A percentile compares a stretch with the other conserved stretches of the same genome.
Conservation (phyloP, 805 yeast genomes). For the Kodamaea restingae region DNA sequence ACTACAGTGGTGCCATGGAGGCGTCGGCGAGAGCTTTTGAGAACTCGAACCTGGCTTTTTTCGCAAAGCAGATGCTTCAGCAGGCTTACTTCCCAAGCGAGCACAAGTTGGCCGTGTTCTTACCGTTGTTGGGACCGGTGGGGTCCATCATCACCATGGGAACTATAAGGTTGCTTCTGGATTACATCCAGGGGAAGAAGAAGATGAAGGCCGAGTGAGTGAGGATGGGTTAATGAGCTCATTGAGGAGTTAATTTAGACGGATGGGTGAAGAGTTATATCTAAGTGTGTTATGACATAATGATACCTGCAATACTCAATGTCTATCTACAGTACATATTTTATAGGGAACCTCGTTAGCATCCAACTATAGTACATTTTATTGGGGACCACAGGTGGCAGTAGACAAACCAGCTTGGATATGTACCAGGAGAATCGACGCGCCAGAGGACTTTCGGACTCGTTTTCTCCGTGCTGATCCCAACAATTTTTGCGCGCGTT, state of each 20-base stretch:
- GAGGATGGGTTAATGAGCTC: not conserved
- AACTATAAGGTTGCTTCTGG: conserved; percentile 42
- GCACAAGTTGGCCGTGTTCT: conserved; percentile 89
- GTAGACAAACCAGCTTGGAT: too few species aligned
- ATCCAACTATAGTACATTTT: too few species aligned
- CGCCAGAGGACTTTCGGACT: too few species aligned
- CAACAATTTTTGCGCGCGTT: too few species aligned
- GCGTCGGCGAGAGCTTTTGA: conserved; percentile 53
- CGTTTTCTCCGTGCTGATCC: too few species aligned
- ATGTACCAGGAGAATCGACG: too few species aligned
- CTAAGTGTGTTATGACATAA: too few species aligned
- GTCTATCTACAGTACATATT: too few species aligned
- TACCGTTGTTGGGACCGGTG: conserved; percentile 87
- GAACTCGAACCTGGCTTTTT: conserved; percentile 73
- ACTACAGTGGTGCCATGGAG: conserved; percentile 22
- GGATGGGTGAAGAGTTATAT: too few species aligned
- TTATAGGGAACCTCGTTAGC: too few species aligned
- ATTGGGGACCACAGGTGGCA: too few species aligned
- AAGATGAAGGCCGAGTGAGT: conserved; percentile 7
- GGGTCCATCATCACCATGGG: conserved; percentile 59
- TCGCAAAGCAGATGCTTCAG: conserved; percentile 92
- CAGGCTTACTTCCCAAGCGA: conserved; percentile 94
- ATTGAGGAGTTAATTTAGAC: not conserved
- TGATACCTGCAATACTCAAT: too few species aligned
- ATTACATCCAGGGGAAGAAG: conserved; percentile 26